A percentile compares a stretch with the other conserved stretches of the same genome.
phyloP scores from a whole-genome alignment of 495 filamentous ascomycete species.

The Penicillium lagena region DNA sequence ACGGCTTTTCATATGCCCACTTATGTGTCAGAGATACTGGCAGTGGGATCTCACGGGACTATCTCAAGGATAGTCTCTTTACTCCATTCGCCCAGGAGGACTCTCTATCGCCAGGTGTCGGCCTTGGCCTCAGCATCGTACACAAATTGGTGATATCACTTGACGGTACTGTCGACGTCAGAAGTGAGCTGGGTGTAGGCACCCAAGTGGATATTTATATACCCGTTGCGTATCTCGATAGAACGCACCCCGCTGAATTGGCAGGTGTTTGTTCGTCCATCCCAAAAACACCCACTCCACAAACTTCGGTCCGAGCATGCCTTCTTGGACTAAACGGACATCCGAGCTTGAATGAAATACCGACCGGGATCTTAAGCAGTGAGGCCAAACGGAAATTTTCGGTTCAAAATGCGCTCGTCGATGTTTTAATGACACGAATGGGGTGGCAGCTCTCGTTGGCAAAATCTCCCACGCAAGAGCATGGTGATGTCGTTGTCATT shows the following conservation, averaged over 20 bases:
- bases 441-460: conserved; percentile 5
- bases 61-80: conserved; percentile 59
- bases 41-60: conserved; percentile 62
- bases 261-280: not conserved
- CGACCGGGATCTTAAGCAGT: conserved; percentile 11
- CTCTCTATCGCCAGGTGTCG: conserved; percentile 56
- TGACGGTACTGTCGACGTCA: conserved; percentile 52
- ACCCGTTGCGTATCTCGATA: conserved; percentile 22
- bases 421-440: conserved; percentile 1
- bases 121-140: conserved; percentile 64
- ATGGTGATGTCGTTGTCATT: conserved; percentile 11
- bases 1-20: conserved; percentile 17
- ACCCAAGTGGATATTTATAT: conserved; percentile 53
- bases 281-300: not conserved
- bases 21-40: conserved; percentile 59
- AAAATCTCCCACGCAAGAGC: conserved; percentile 1
- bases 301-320: not conserved
- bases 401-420: conserved; percentile 10
- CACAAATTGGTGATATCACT: conserved; percentile 57
- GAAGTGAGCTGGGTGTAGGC: conserved; percentile 48
- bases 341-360: conserved; percentile 12
- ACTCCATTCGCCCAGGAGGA: conserved; percentile 70
- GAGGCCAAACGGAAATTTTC: conserved; percentile 17
- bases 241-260: not conserved
- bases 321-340: conserved; percentile 14